Percentiles rank a stretch among this genome's conserved stretches.
phyloP scores from a whole-genome alignment of 2,329 filamentous ascomycete species.

The Emydomyces testavorans region DNA sequence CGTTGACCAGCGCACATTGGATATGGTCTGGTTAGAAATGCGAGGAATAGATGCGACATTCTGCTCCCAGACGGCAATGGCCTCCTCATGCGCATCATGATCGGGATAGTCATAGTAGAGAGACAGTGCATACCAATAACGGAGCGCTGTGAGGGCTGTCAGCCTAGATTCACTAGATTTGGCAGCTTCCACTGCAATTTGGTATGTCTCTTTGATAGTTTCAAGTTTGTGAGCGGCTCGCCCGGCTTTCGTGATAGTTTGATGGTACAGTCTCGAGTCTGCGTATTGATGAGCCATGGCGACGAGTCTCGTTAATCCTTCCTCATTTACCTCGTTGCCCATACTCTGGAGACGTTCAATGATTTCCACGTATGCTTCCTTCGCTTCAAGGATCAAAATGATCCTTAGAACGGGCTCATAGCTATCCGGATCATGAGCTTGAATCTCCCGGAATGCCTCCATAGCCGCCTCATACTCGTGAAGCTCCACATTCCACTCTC shows the following conservation, averaged over 20 bases:
- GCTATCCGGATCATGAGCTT: conserved; percentile 14
- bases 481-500: conserved; percentile 10
- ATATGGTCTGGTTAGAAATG: neutral
- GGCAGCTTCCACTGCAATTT: conserved; percentile 10
- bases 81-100: conserved; percentile 10
- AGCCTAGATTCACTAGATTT: neutral
- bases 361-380: conserved; percentile 14
- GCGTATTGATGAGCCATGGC: conserved; percentile 14
- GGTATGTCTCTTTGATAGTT: conserved; percentile 11
- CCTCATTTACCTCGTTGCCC: conserved; percentile 5
- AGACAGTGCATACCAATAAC: conserved; percentile 10
- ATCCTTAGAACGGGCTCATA: conserved; percentile 13
- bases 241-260: conserved; percentile 11
- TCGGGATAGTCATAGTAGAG: conserved; percentile 10
- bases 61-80: conserved; percentile 13
- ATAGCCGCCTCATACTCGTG: conserved; percentile 11
- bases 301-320: conserved; percentile 12
- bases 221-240: conserved; percentile 4
- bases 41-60: conserved; percentile 8
- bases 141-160: conserved; percentile 5
- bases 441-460: conserved; percentile 12
- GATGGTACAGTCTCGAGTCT: conserved; percentile 1
- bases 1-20: conserved; percentile 6
- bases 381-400: conserved; percentile 6
- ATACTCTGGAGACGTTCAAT: conserved; percentile 17